Base-by-base conservation (phyloP, 202 grass and related monocot genomes). In the Hordeum pubiflorum region DNA sequence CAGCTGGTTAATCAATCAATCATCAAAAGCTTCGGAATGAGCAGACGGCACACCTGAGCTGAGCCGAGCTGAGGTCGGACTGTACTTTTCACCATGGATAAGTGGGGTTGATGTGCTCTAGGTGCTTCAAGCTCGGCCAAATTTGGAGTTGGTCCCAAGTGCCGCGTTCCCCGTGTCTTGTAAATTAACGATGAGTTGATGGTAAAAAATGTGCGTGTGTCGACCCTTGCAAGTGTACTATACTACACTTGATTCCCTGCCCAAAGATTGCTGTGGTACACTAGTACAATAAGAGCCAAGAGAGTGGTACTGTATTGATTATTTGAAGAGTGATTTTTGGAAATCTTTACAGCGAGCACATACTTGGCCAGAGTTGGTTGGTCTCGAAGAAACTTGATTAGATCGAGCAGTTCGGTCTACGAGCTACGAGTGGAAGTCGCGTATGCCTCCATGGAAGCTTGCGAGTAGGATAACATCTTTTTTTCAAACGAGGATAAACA, bases 1-100 rank as follows among this genome's bases (percentile, higher is more conserved):
- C 14, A 50, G 46, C 50, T 54, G 50, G 50, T 54, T 54, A 54
- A 54, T n/a, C 61, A 79, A 86, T 83, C 27, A 29, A 29, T 29
- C 83, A 58, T 69, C 62, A 6, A 68, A 75, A 61, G 50, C 67
- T 63, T 26, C 69, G 54, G 59, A 79, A 8, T 70, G 66, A 27
- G 69, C 60, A 48, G 44, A 17, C 61, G 43, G 58, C 82, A 43
- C 37, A 33, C 60, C 34, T 63, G 62, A 26, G 9, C 33, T 75
- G 9, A 40, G 9, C 38, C 12, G 41, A 44, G 13, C 4, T 17
- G 44, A 48, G 44, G 14, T 48, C 14, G 46, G 44, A 2, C 44
- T 48, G 14, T 17, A 48, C 44, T 17, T 48, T 46, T 48, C 15
- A 5, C 9, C 32, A 52, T 9, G 21, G 77, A 59, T 31, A 6